Conservation (phyloP, 805 yeast species). For the Yueomyces sp. region DNA sequence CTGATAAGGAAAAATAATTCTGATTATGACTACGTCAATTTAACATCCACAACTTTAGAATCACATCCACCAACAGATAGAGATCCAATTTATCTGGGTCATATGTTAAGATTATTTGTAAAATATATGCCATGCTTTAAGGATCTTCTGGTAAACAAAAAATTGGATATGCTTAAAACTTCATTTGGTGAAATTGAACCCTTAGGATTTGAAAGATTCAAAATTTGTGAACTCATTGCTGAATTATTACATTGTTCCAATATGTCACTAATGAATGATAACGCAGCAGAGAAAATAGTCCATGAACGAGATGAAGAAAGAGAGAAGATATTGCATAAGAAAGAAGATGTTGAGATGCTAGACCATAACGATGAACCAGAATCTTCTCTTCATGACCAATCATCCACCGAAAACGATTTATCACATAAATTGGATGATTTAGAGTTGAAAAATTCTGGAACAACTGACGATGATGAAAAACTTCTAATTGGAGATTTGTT, state of each 20-base stretch:
- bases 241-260: slow-evolving; percentile 94
- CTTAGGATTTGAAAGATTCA: slow-evolving; percentile 84
- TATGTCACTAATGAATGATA: slow-evolving; percentile 79
- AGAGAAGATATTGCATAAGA: slow-evolving; percentile 13
- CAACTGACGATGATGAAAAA: slow-evolving; percentile 1
- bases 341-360: slow-evolving; percentile 3
- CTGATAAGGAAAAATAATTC: slow-evolving; percentile 89
- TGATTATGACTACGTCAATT: slow-evolving; percentile 84
- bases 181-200: slow-evolving; percentile 52
- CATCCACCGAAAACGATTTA: neutral
- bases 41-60: slow-evolving; percentile 64
- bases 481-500: slow-evolving; percentile 45
- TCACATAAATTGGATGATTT: neutral
- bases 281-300: slow-evolving; percentile 53
- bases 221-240: slow-evolving; percentile 83
- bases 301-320: slow-evolving; percentile 58
- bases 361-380: slow-evolving; percentile 1
- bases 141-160: slow-evolving; percentile 34
- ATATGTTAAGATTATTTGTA: slow-evolving; percentile 65
- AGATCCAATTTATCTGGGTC: slow-evolving; percentile 86
- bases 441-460: neutral
- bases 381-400: neutral
- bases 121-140: slow-evolving; percentile 58
- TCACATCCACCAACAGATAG: slow-evolving; percentile 86
- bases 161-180: slow-evolving; percentile 23